These are phyloP conservation scores for Linanthus parryae DNA, from an alignment of 148 eudicot genomes.

Conservation along the genomic window DNA sequence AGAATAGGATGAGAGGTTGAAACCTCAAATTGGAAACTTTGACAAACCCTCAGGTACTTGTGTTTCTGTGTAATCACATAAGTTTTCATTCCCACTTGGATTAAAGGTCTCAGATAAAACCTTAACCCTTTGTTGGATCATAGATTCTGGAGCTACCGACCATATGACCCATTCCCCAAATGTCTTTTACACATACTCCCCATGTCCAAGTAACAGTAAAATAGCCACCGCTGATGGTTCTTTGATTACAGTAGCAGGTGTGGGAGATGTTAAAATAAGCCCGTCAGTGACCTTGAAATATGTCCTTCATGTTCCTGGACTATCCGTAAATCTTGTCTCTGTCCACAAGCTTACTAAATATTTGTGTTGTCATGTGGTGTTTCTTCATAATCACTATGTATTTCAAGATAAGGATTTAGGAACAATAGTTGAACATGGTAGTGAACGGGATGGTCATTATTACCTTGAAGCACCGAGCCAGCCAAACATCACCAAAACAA, in stretches of 20 bases:
- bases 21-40: background rate
- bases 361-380: background rate
- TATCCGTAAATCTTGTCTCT: background rate
- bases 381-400: background rate
- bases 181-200: background rate
- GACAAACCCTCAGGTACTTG: conserved; percentile 3
- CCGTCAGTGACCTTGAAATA: background rate
- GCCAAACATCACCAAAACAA: too few relatives aligned
- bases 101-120: background rate
- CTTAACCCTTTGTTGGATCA: background rate
- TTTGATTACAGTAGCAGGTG: background rate
- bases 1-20: conserved; percentile 2
- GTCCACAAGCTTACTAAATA: background rate
- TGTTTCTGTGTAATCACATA: background rate
- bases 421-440: conserved; percentile 6
- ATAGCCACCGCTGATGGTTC: conserved; percentile 1
- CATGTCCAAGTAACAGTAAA: conserved; percentile 5
- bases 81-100: background rate
- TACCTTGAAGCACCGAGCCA: background rate
- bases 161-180: conserved; percentile 2
- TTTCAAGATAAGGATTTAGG: background rate
- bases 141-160: background rate
- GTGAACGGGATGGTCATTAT: background rate
- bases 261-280: background rate
- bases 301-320: conserved; percentile 4